Base-by-base conservation (phyloP, 192 early-diverging fungal genomes). In the Umbelopsis isabellina region DNA sequence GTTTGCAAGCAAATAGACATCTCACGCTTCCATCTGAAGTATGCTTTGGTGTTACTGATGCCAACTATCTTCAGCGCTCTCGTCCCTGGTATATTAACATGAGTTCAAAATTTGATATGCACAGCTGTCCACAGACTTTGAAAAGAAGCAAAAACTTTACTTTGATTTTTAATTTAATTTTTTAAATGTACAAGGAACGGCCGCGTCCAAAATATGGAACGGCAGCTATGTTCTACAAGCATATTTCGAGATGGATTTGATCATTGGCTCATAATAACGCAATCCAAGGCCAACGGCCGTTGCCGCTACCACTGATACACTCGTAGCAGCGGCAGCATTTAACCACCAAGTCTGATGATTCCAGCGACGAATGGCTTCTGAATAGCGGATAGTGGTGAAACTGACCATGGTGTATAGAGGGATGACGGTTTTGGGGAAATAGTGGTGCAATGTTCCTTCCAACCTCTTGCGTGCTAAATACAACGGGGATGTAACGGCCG, bases 341-440 rank as follows among this genome's bases (percentile, higher is more conserved):
- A 87, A 67, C 84, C 84, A 89, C 49, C 72, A 83, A 23, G 75
- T 77, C 69, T 89, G 88, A 0, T 72, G 44, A 46, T 86, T 72
- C 72, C 83, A 84, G 5, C 82, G 79, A 4, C 58, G 47, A 49
- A 85, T 75, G 5, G 88, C 90, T 12, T 93, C 84, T 1, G 91
- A 85, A 80, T 99, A 99, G 11, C 91, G 95, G 6, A 93, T 89
- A 15, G 89, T 89, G 15, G 93, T 89, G 74, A 99, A 99, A 61
- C 90, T 91, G 55, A 99, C 93, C 95, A 99, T 97, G 20, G 94
- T 94, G 71, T 99, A 99, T 7, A 99, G 84, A 49, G 97, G 97
- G 66, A 94, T 92, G 33, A 97, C 78, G 11, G 53, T 50, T 5
- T 65, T 71, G 3, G 97, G 97, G 51, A 96, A 81, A 53, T 88